Evolutionary conservation across 176 grass and related monocot species (phyloP).

Genomic region (Eleusine coracana): DNA sequence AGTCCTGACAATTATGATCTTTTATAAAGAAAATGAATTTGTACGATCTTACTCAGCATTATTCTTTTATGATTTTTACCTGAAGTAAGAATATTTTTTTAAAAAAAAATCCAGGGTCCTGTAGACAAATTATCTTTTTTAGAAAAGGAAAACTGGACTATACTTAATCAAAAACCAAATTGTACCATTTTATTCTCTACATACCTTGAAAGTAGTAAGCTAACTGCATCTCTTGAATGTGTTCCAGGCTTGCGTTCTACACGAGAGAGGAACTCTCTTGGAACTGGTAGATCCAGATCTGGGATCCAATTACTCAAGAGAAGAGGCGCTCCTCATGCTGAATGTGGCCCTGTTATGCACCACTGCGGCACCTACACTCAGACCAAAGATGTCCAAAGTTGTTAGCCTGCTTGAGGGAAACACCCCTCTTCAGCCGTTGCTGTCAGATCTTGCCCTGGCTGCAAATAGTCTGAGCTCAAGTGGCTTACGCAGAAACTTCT

Average conservation of each 20-base stretch:
- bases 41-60: neutral
- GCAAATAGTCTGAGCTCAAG: constrained; percentile 45
- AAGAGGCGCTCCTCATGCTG: constrained; percentile 76
- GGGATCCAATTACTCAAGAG: constrained; percentile 66
- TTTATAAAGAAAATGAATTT: constrained; percentile 2
- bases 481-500: constrained; percentile 62
- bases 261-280: constrained; percentile 68
- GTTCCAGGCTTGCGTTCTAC: constrained; percentile 80
- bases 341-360: constrained; percentile 82
- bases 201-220: constrained; percentile 32
- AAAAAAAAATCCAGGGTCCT: too few relatives aligned
- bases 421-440: constrained; percentile 57
- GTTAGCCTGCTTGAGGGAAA: constrained; percentile 84
- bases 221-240: constrained; percentile 32
- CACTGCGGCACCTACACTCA: constrained; percentile 77
- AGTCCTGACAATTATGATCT: neutral
- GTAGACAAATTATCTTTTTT: too few relatives aligned
- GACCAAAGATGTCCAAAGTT: constrained; percentile 81
- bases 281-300: constrained; percentile 85
- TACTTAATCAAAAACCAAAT: constrained; percentile 25
- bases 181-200: constrained; percentile 18
- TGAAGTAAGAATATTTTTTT: neutral
- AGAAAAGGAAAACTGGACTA: neutral
- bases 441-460: constrained; percentile 56
- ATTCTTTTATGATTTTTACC: neutral